Evolutionary conservation across 73 alveolate species (phyloP).

Genomic region (Paramecium sexaurelia): DNA sequence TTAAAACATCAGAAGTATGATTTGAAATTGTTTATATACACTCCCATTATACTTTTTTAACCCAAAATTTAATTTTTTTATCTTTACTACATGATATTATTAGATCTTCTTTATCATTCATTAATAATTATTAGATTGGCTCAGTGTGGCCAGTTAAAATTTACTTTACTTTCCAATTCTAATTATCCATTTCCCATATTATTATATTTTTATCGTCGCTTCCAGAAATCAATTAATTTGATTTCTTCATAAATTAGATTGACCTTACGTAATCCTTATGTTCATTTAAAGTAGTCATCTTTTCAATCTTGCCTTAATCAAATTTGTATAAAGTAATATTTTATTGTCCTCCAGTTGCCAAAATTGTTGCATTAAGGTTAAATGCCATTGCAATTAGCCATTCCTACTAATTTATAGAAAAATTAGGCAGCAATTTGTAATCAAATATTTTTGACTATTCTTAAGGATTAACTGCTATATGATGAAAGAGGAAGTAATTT

Average conservation of each 20-base stretch:
- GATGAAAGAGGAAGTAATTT: too few species aligned
- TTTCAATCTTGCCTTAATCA: neutral
- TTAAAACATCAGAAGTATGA: too few species aligned
- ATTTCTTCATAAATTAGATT: neutral
- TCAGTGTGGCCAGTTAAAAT: neutral
- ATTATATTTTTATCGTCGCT: neutral
- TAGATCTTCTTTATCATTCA: neutral
- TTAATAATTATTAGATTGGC: neutral
- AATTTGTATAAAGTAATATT: too few species aligned
- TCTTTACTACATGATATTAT: constrained; percentile 20
- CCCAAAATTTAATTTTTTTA: neutral
- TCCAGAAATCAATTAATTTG: neutral
- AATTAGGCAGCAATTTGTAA: too few species aligned
- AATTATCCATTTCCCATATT: neutral
- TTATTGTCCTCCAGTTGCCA: too few species aligned
- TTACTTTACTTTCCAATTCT: neutral
- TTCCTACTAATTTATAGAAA: too few species aligned
- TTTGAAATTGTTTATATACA: too few species aligned
- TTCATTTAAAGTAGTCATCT: neutral
- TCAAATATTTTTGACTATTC: too few species aligned
- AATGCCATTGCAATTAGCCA: too few species aligned
- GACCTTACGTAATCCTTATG: neutral
- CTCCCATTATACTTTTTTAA: too few species aligned
- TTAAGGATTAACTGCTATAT: too few species aligned
- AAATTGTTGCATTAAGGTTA: too few species aligned